phyloP scores from a whole-genome alignment of 2,329 filamentous ascomycete species.

The Fusarium clavum region DNA sequence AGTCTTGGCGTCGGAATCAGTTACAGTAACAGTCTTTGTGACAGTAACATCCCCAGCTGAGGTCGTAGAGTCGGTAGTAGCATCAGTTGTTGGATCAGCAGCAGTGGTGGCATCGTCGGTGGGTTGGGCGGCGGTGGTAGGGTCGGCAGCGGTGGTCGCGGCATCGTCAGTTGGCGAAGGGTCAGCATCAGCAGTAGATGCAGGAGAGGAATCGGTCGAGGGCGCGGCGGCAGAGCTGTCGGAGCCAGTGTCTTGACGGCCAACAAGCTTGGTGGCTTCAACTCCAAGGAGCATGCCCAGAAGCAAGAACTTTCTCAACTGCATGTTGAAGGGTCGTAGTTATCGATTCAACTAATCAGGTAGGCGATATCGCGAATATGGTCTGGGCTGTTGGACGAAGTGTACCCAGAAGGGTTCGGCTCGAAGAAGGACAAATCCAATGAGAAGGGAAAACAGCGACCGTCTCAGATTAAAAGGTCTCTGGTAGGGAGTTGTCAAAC shows the following conservation, averaged over 20 bases:
- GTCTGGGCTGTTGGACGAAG: constrained; percentile 13
- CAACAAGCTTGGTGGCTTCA: constrained; percentile 36
- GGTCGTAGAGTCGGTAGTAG: constrained; percentile 5
- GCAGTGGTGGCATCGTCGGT: constrained; percentile 17
- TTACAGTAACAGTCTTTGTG: constrained; percentile 49
- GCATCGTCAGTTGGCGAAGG: constrained; percentile 7
- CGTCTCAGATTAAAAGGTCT: constrained; percentile 32
- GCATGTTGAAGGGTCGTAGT: constrained; percentile 35
- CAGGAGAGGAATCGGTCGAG: constrained; percentile 5
- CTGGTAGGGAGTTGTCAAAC: constrained; percentile 23
- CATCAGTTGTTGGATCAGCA: not conserved
- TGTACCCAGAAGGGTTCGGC: constrained; percentile 33
- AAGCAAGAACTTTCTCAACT: constrained; percentile 42
- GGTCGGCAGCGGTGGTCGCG: constrained; percentile 20
- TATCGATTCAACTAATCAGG: constrained; percentile 30
- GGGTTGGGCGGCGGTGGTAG: constrained; percentile 20
- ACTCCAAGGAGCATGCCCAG: constrained; percentile 42
- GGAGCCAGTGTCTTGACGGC: constrained; percentile 31
- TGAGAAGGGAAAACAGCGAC: constrained; percentile 33
- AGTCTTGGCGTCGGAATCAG: constrained; percentile 43
- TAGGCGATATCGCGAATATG: constrained; percentile 14
- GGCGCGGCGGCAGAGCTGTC: constrained; percentile 3
- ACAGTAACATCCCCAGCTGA: constrained; percentile 46
- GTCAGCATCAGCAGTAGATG: constrained; percentile 10
- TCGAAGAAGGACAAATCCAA: constrained; percentile 31